phyloP scores from a whole-genome alignment of 768 basidiomycete genomes.

The Rhizopogon roseolus region DNA sequence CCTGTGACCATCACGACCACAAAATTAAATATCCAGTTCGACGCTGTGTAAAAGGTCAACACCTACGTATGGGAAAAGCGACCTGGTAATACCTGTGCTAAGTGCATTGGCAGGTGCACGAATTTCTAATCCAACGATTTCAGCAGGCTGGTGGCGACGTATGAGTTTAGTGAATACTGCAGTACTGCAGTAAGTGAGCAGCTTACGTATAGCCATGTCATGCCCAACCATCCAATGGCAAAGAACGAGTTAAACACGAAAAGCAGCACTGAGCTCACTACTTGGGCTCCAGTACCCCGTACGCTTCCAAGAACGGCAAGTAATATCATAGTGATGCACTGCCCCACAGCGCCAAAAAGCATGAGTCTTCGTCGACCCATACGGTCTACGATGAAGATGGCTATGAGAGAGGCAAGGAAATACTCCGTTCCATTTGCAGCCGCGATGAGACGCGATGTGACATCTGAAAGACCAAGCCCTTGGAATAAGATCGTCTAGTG shows the following conservation, averaged over 20 bases:
- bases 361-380: constrained; percentile 71
- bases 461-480: constrained; percentile 52
- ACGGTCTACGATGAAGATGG: constrained; percentile 67
- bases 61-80: background rate
- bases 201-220: constrained; percentile 66
- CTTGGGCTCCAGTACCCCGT: constrained; percentile 40
- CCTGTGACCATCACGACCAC: constrained; percentile 57
- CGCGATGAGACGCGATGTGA: constrained; percentile 56
- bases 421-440: constrained; percentile 72
- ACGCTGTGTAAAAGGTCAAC: constrained; percentile 11
- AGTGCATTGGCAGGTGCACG: constrained; percentile 63
- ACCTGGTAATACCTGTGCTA: constrained; percentile 35
- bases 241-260: constrained; percentile 75
- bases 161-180: background rate
- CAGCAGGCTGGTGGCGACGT: constrained; percentile 43
- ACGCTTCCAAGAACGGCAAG: constrained; percentile 55
- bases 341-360: constrained; percentile 63
- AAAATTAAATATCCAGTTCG: constrained; percentile 58
- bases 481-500: constrained; percentile 48
- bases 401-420: constrained; percentile 65
- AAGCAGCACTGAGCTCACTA: constrained; percentile 49
- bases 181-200: background rate
- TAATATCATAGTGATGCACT: constrained; percentile 53
- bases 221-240: constrained; percentile 65
- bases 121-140: constrained; percentile 58